Evolutionary conservation across 441 rosid species (phyloP).

Genomic region (Breynia disticha): DNA sequence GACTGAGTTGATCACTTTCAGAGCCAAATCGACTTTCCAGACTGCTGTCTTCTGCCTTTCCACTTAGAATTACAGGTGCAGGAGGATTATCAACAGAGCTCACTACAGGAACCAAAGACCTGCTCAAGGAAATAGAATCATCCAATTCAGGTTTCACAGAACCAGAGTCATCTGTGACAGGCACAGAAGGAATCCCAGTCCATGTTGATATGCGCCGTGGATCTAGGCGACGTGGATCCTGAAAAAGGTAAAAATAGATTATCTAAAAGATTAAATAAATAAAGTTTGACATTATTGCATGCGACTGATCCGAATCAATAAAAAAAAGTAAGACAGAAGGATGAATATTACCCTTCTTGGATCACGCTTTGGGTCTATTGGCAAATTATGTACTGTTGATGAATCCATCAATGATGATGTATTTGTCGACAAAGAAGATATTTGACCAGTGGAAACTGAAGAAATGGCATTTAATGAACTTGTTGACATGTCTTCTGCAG

Average conservation of each 20-base stretch:
- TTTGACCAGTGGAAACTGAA: slow-evolving; percentile 34
- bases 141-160: slow-evolving; percentile 44
- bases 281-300: background rate
- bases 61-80: slow-evolving; percentile 25
- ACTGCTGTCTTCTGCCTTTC: slow-evolving; percentile 35
- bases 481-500: slow-evolving; percentile 38
- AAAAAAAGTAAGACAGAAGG: slow-evolving; percentile 3
- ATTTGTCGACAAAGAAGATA: slow-evolving; percentile 30
- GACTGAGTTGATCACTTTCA: slow-evolving; percentile 34
- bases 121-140: slow-evolving; percentile 35
- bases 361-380: slow-evolving; percentile 81
- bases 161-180: slow-evolving; percentile 43
- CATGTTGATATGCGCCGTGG: slow-evolving; percentile 64
- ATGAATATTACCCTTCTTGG: slow-evolving; percentile 79
- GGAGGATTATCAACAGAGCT: slow-evolving; percentile 33
- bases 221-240: slow-evolving; percentile 99
- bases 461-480: slow-evolving; percentile 33
- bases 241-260: slow-evolving; percentile 25
- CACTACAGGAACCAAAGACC: slow-evolving; percentile 31
- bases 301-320: slow-evolving; percentile 4
- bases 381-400: slow-evolving; percentile 33
- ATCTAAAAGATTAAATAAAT: slow-evolving; percentile 12
- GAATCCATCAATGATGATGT: slow-evolving; percentile 46
- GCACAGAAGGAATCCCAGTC: slow-evolving; percentile 32
- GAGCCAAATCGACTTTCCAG: slow-evolving; percentile 33